Base-by-base conservation (phyloP, 169 alveolate genomes). In the Babesia ovata region DNA sequence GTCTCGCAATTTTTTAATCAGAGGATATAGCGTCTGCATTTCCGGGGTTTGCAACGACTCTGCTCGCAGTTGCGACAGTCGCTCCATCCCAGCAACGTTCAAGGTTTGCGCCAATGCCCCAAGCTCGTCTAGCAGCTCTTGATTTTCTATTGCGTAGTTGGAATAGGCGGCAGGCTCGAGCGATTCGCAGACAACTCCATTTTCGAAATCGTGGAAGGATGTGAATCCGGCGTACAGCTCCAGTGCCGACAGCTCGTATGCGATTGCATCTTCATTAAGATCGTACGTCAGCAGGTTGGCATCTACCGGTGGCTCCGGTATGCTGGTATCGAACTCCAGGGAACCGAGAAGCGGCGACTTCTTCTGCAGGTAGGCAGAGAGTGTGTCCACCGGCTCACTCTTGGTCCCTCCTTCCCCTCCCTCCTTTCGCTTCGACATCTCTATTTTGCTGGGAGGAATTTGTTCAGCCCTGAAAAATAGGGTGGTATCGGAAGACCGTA, bases 221-320 rank as follows among this genome's bases (percentile, higher is more conserved):
- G 81, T 46, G 26, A 74, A 61, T 3, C 85, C 70, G 16, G 72
- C 88, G 19, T 50, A 48, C 16, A 81, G 60, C 69, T 81, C 88
- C 8, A 62, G 39, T 2, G 63, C 86, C 21, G 88, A 69, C 39
- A 69, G 69, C 53, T 70, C 63, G 50, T 81, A 81, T n/a, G 54
- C 76, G n/a, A 81, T 52, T 17, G 49, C 72, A 17, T 63, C 84
- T 17, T 53, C 53, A 36, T 81, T 72, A 0, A 59, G 45, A 19
- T 81, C 79, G 48, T 81, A 81, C 22, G 75, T 53, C 16, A 81
- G 50, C 67, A 81, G 22, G 44, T 49, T 50, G 11, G 79, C 74
- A 50, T 81, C 88, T 22, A 73, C 84, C 24, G 88, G 88, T 2
- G 79, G 76, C 42, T 76, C 83, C n/a, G 79, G 88, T 9, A 81